Base-by-base conservation (phyloP, 495 filamentous ascomycete genomes). In the Penicillium crystallinum region DNA sequence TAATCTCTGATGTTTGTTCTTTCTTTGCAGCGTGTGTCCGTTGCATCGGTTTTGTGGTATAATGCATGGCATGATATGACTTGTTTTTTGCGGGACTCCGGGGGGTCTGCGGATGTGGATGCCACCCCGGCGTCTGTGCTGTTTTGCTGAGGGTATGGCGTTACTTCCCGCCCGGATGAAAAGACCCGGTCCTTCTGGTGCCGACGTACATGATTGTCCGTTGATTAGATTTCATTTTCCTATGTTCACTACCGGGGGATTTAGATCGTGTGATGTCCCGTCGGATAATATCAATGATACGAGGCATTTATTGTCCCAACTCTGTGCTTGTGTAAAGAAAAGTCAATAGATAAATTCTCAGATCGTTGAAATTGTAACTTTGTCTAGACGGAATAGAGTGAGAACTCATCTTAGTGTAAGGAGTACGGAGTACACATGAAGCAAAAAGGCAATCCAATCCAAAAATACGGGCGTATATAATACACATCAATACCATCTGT, bases 61-160 rank as follows among this genome's bases (percentile, higher is more conserved):
- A 72, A 70, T 67, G 70, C 67, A 73, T 72, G 67, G 72, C 72
- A 73, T 75, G 70, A 73, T 65, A 71, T 68, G 69, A 61, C 51
- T 65, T 68, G 36, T 40, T 50, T 50, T 50, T 50, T 65, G 59
- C 53, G 59, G 64, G 61, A 54, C 38, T 31, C 51, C 42, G 47
- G 47, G 33, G 33, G 52, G 36, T 38, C 45, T 33, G 38, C 47
- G 30, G 30, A 40, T 22, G 39, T 50, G 30, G 36, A 49, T 41
- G 39, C 46, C 34, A 41, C 35, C 56, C 56, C 47, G 46, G 56
- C 52, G 52, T 55, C 52, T 55, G 52, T 59, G 38, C 56, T 54
- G 46, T 49, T 58, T 58, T 54, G 44, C 59, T 58, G 61, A 61
- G 63, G 60, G 52, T 66, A 58, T 64, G 63, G 63, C 63, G 63